phyloP scores from a whole-genome alignment of 495 filamentous ascomycete species.

The Collariella sp. region DNA sequence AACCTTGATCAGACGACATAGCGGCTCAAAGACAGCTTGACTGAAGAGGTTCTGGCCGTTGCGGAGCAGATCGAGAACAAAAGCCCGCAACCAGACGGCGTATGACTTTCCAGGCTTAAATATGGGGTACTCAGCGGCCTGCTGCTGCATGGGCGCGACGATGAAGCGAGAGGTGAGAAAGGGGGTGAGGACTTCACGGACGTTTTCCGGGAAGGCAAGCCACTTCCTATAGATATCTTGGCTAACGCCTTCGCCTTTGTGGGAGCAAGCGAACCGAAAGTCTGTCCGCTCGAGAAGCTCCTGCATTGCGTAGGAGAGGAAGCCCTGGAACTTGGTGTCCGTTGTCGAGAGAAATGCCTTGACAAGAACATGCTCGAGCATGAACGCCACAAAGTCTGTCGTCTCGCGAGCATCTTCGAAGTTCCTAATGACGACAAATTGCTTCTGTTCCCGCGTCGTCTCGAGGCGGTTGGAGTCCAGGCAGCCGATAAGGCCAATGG shows the following conservation, averaged over 20 bases:
- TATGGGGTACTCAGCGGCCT: constrained; percentile 62
- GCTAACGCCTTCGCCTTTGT: constrained; percentile 11
- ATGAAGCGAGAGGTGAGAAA: constrained; percentile 78
- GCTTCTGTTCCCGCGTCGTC: constrained; percentile 60
- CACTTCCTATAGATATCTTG: constrained; percentile 54
- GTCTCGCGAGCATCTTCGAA: constrained; percentile 73
- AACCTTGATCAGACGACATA: constrained; percentile 69
- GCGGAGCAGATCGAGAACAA: constrained; percentile 74
- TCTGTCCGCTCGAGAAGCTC: constrained; percentile 71
- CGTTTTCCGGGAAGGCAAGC: constrained; percentile 61
- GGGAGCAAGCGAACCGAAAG: constrained; percentile 49
- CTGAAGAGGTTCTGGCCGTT: constrained; percentile 62
- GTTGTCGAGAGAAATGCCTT: constrained; percentile 83
- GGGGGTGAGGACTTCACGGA: constrained; percentile 71
- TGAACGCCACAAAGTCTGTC: constrained; percentile 74
- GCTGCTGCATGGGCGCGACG: constrained; percentile 50
- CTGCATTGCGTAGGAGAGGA: constrained; percentile 89
- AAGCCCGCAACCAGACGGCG: constrained; percentile 65
- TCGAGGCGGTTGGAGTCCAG: constrained; percentile 88
- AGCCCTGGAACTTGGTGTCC: constrained; percentile 78
- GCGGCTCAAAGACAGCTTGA: constrained; percentile 64
- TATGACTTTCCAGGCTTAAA: constrained; percentile 59
- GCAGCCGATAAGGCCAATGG: constrained; percentile 80
- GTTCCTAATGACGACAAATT: constrained; percentile 77
- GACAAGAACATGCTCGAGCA: constrained; percentile 79